A percentile compares a stretch with the other conserved stretches of the same genome.
Conservation (phyloP, 208 protist genomes). For the Leishmania major region DNA sequence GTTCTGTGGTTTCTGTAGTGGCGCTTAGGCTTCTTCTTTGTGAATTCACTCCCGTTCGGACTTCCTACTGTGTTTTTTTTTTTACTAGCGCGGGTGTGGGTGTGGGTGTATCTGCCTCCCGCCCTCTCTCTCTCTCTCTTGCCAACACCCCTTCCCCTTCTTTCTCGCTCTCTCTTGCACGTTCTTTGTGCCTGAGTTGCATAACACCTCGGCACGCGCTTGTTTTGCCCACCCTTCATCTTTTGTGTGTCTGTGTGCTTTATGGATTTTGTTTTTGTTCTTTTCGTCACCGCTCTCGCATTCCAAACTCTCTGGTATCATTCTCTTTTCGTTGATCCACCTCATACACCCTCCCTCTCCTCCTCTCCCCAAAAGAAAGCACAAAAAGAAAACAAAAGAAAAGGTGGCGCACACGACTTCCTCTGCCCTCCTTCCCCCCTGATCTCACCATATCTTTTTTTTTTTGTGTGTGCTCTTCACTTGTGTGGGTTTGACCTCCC, state of each 20-base stretch:
- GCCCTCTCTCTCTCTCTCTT: slow-evolving; percentile 1
- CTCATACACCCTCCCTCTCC: not conserved
- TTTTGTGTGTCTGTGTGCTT: not conserved
- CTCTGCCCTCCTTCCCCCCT: not conserved
- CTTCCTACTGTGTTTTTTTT: not conserved
- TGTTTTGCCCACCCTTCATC: not conserved
- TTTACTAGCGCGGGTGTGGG: not conserved
- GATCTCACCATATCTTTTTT: not conserved
- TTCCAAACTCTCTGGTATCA: not conserved
- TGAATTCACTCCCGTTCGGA: not conserved
- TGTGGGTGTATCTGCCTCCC: not conserved
- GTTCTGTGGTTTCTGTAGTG: not conserved
- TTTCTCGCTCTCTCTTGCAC: not conserved
- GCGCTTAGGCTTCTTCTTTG: not conserved
- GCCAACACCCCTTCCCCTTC: not conserved
- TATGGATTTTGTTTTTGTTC: slow-evolving; percentile 7
- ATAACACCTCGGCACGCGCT: too few relatives aligned
- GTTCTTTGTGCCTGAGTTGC: not conserved
- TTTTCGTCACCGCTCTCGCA: not conserved
- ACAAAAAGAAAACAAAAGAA: not conserved
- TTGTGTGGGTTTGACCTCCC: not conserved
- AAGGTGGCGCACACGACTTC: not conserved
- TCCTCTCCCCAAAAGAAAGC: not conserved
- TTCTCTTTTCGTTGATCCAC: not conserved
- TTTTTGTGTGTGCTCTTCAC: not conserved